Percentiles rank a stretch among this genome's conserved stretches.
These are phyloP conservation scores for Arthroderma sp. DNA, from an alignment of 2,329 filamentous ascomycete genomes.

Conservation along the genomic window DNA sequence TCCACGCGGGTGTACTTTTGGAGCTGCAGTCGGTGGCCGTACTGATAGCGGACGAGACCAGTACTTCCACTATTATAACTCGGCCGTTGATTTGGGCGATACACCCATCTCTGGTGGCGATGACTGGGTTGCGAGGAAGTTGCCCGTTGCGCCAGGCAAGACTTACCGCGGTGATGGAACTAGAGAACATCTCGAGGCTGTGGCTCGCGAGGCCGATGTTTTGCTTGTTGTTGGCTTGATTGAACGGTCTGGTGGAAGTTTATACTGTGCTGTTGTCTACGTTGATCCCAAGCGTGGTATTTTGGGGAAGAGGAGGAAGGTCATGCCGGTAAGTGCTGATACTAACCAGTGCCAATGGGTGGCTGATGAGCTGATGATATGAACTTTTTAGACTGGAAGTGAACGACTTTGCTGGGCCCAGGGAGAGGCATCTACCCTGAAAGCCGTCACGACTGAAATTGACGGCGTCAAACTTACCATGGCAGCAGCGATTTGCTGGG, in stretches of 20 bases:
- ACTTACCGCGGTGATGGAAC: conserved; percentile 57
- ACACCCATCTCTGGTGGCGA: conserved; percentile 56
- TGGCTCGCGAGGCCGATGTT: conserved; percentile 64
- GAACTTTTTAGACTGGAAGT: conserved; percentile 48
- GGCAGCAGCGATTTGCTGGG: conserved; percentile 86
- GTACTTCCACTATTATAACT: conserved; percentile 65
- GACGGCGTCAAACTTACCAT: conserved; percentile 67
- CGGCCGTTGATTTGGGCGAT: conserved; percentile 73
- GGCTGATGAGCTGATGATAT: neutral
- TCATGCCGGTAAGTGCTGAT: conserved; percentile 59
- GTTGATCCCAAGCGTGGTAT: conserved; percentile 61
- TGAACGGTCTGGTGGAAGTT: conserved; percentile 64
- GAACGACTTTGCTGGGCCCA: conserved; percentile 85
- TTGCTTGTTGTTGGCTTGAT: conserved; percentile 71
- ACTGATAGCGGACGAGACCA: conserved; percentile 61
- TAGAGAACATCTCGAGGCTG: conserved; percentile 61
- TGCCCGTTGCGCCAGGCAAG: conserved; percentile 40
- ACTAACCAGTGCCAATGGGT: neutral
- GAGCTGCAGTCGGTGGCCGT: conserved; percentile 58
- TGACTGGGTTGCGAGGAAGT: conserved; percentile 53
- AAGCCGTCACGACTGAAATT: conserved; percentile 66
- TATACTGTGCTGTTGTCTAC: conserved; percentile 76
- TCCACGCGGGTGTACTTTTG: conserved; percentile 68
- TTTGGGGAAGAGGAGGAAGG: conserved; percentile 77
- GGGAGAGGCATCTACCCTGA: conserved; percentile 63